Base-by-base conservation (phyloP, 1,284 basidiomycete genomes). In the Cystobasidium pallidum region DNA sequence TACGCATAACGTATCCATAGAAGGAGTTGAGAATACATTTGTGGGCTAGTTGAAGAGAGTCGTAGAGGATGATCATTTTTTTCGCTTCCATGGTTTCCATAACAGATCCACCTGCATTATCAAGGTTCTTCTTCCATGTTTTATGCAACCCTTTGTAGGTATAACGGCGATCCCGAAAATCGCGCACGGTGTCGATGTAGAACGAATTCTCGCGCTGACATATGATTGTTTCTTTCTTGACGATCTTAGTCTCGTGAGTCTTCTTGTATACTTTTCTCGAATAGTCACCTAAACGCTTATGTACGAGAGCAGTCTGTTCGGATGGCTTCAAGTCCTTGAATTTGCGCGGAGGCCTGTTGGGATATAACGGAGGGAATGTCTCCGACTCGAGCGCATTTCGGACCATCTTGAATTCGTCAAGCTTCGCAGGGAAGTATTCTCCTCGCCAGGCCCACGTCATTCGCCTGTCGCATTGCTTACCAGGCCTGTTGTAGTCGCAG, bases 11-110 rank as follows among this genome's bases (percentile, higher is more conserved):
- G 79, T 99, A 99, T 59, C 96, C 96, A 81, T 99, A 99, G 86
- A 99, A 99, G 2, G 95, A 98, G 84, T 99, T 99, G 77, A 99
- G 87, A 81, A 99, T 99, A 82, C 94, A 98, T 85, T 99, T 99
- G 86, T 99, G 96, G 3, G 96, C 96, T 19, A 99, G 88, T 81
- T 99, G 96, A n/a, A 99, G 86, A 11, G 96, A 99, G 82, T 99
- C 96, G 82, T 99, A 99, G 17, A 99, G 83, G n/a, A 99, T 94
- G 76, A 99, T 94, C 91, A 99, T 94, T 85, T 97, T 97, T 84
- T 92, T 97, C 54, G 96, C 96, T 81, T 99, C 96, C 76, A 95
- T 92, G 55, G 95, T 86, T 78, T 95, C 93, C 6, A 89, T 87
- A 34, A 97, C 85, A 0, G 88, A 87, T 1, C 87, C 86, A 15